Base-by-base conservation (phyloP, 768 basidiomycete genomes). In the Gymnopilus dilepis region DNA sequence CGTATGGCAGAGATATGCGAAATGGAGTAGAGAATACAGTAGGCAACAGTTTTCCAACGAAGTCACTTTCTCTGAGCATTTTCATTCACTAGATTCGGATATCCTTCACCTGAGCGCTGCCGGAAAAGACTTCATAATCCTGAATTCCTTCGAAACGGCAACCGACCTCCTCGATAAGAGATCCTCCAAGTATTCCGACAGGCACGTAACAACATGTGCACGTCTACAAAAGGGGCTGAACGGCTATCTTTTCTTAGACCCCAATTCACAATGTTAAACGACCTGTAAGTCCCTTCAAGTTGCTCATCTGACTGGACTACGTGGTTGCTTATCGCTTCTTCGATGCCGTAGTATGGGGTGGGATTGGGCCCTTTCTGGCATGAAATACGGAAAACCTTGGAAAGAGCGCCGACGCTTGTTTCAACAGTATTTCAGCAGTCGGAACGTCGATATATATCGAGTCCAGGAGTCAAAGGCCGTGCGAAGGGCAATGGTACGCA, bases 141-240 rank as follows among this genome's bases (percentile, higher is more conserved):
- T 82, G 24, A 77, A 78, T 51, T 73, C 73, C 7, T 66, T 69
- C 13, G 63, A 76, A 42, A 69, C 70, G 1, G 78, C 76, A 0
- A 68, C 66, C 9, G 80, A 82, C 0, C 69, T 83, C 0, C 71
- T 82, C 15, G 77, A 78, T 26, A 82, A 77, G 59, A 68, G 76
- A 30, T 78, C 79, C 0, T 56, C 73, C 2, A 77, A 77, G 15
- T 82, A 82, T 65, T 81, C 80, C 0, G 74, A 75, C 63, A 69
- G 81, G 72, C 70, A 50, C 26, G 71, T 38, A 6, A 24, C 9
- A 13, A 40, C 13, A n/a, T 26, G 50, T 11, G 43, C 19, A 13
- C 19, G 56, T n/a, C n/a, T 11, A 6, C 47, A 12, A n/a, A 31
- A 11, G 30, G 34, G 40, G 41, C 21, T 48, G 24, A 15, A 19